Conservation (phyloP, 2,329 filamentous ascomycete genomes). For the Xylariaceae sp. region DNA sequence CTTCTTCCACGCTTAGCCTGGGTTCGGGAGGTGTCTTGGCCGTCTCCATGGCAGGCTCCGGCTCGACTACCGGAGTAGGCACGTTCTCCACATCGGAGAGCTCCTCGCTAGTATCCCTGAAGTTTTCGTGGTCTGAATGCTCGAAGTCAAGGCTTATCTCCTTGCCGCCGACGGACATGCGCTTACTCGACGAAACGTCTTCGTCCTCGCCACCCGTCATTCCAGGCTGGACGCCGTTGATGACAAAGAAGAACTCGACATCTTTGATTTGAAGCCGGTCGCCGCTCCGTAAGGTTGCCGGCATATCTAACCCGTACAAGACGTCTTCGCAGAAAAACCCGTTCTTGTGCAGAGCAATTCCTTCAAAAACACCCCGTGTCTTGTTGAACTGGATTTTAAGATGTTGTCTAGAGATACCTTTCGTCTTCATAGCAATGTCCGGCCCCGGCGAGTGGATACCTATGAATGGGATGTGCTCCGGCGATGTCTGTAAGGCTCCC, state of each 20-base stretch:
- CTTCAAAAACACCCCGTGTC: slow-evolving; percentile 58
- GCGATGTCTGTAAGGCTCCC: slow-evolving; percentile 53
- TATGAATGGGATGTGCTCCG: slow-evolving; percentile 58
- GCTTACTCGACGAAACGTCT: slow-evolving; percentile 43
- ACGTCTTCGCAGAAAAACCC: slow-evolving; percentile 63
- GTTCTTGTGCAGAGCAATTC: slow-evolving; percentile 56
- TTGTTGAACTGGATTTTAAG: slow-evolving; percentile 67
- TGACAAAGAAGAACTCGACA: slow-evolving; percentile 61
- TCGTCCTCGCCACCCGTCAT: slow-evolving; percentile 51
- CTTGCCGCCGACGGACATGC: slow-evolving; percentile 53
- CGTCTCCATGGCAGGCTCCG: slow-evolving; percentile 26
- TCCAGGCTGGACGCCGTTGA: slow-evolving; percentile 57
- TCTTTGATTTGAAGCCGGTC: slow-evolving; percentile 67
- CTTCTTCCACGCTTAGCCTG: neutral
- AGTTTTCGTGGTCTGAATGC: slow-evolving; percentile 52
- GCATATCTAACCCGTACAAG: slow-evolving; percentile 44
- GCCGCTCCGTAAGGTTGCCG: slow-evolving; percentile 56
- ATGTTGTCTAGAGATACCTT: slow-evolving; percentile 69
- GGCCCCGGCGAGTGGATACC: slow-evolving; percentile 66
- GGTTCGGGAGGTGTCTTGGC: slow-evolving; percentile 23
- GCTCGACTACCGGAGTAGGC: slow-evolving; percentile 32
- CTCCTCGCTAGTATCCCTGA: slow-evolving; percentile 51
- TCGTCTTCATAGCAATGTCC: slow-evolving; percentile 57
- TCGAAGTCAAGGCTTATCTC: slow-evolving; percentile 73
- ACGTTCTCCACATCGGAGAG: slow-evolving; percentile 41